Evolutionary conservation across 768 basidiomycete species (phyloP), one percentile per base, ranked within the genome.

Genomic region (Leccinellum albellum): DNA sequence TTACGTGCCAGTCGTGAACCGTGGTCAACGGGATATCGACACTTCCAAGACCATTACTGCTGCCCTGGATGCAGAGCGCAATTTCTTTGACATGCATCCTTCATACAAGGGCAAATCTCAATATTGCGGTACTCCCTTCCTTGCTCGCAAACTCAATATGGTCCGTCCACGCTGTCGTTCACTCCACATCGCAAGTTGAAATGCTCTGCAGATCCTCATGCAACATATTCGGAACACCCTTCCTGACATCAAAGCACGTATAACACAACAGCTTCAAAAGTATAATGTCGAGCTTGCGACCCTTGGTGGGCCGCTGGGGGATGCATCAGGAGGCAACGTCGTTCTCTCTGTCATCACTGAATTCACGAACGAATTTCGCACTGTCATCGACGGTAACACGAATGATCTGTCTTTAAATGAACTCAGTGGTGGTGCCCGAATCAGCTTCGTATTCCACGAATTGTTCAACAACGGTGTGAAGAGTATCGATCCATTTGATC

Each of bases 381-480:
- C 91, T 13, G 88, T 91, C 37, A 97, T 99, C 63, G 97, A 99
- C 70, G 97, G 97, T 73, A 94, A 91, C 76, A 94, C 94, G 28
- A 95, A 96, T 67, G 97, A 99, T 70, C 77, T 98, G 33, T 89
- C 91, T 1, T 70, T 97, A 67, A 98, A 98, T 67, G 97, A 99
- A 74, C 82, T 99, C 21, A 93, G 91, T n/a, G 97, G 97, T 66
- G 97, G 97, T 72, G 97, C 97, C 28, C 86, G 97, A 73, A 98
- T 99, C 79, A 91, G 89, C 67, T 99, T 98, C 69, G 97, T 99
- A 53, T 99, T 95, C 81, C 97, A 99, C 71, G 97, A 99, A 70
- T 75, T 98, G 56, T 99, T 91, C 82, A 97, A 95, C 76, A 95
- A 89, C 68, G 97, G 97, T 58, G 84, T 99, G 72, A 94, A 88